phyloP scores from a whole-genome alignment of 441 rosid species.

The Gossypium trilobum region DNA sequence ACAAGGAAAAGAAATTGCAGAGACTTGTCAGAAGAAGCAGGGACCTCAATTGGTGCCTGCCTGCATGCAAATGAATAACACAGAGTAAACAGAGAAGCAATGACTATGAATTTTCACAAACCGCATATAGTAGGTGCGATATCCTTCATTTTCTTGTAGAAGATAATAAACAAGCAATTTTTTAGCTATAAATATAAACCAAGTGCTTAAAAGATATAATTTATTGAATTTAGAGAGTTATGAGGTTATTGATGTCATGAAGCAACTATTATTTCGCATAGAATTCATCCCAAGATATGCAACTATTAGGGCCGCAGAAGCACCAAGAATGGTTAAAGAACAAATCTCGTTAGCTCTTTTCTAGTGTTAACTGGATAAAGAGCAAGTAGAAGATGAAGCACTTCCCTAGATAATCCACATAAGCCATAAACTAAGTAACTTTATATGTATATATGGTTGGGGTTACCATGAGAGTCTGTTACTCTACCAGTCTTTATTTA shows the following conservation, averaged over 20 bases:
- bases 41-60: conserved; percentile 52
- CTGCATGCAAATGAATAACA: conserved; percentile 33
- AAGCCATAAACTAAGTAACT: background rate
- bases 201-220: conserved; percentile 3
- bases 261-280: background rate
- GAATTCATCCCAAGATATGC: background rate
- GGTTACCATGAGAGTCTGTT: background rate
- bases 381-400: background rate
- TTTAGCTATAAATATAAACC: background rate
- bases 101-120: background rate
- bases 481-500: background rate
- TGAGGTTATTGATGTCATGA: background rate
- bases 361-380: background rate
- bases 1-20: conserved; percentile 66
- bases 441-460: background rate
- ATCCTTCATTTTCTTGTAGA: background rate
- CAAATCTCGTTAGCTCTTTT: no score
- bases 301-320: background rate
- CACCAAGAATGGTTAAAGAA: background rate
- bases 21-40: conserved; percentile 78
- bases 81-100: background rate
- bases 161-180: background rate
- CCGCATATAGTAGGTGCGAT: background rate
- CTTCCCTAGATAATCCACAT: background rate
- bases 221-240: background rate